Percentiles rank a stretch among this genome's conserved stretches.
Conservation (phyloP, 2,329 filamentous ascomycete genomes). For the Phoma sp. region DNA sequence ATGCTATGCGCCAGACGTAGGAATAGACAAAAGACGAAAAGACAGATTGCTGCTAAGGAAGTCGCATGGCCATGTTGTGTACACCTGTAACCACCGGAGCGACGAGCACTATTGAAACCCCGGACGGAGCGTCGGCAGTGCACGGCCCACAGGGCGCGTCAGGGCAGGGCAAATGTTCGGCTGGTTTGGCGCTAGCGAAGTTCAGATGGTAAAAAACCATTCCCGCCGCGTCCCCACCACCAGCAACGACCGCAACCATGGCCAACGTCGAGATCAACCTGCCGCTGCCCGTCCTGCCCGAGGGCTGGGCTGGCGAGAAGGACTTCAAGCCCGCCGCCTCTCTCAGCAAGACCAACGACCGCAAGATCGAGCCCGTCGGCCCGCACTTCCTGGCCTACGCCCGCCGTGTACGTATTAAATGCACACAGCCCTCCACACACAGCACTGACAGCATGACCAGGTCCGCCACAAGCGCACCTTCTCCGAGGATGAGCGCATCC, state of each 20-base stretch:
- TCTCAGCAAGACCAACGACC: slow-evolving; percentile 78
- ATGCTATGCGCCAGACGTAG: slow-evolving; percentile 20
- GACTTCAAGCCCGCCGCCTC: slow-evolving; percentile 86
- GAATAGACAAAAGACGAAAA: neutral
- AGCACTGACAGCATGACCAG: slow-evolving; percentile 46
- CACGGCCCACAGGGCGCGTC: neutral
- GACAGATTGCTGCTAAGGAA: neutral
- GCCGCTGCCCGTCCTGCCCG: slow-evolving; percentile 76
- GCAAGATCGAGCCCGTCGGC: slow-evolving; percentile 93
- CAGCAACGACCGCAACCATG: slow-evolving; percentile 2
- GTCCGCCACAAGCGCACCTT: slow-evolving; percentile 95
- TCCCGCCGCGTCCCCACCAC: slow-evolving; percentile 13
- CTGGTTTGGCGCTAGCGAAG: neutral
- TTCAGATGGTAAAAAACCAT: slow-evolving; percentile 19
- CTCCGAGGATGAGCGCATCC: slow-evolving; percentile 96
- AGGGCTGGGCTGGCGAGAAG: slow-evolving; percentile 85
- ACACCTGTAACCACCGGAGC: slow-evolving; percentile 28
- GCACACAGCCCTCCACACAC: neutral
- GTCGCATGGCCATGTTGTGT: slow-evolving; percentile 17
- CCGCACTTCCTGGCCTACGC: slow-evolving; percentile 98
- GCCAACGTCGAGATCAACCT: slow-evolving; percentile 67
- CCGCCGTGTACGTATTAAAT: slow-evolving; percentile 71
- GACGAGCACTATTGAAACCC: neutral
- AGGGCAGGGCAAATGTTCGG: slow-evolving; percentile 2
- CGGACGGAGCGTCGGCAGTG: neutral